Evolutionary conservation across 495 filamentous ascomycete genomes (phyloP).

Genomic region (Diplogelasinospora grovesii): DNA sequence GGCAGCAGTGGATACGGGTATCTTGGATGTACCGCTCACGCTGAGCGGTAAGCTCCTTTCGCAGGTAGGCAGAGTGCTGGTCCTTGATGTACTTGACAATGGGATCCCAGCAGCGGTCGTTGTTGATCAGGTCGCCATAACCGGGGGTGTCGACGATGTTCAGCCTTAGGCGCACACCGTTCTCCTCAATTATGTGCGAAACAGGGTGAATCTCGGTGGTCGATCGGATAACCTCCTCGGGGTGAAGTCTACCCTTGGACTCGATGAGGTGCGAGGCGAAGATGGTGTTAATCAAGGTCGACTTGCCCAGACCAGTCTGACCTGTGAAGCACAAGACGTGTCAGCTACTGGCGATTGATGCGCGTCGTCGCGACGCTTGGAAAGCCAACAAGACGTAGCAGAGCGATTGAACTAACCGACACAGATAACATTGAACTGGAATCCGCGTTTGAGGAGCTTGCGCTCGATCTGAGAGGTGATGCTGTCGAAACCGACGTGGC

Average conservation of each 20-base stretch:
- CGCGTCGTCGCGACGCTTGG: too few species aligned
- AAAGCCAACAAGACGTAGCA: constrained; percentile 1
- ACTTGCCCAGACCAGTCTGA: constrained; percentile 98
- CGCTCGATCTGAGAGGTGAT: constrained; percentile 97
- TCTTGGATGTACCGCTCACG: constrained; percentile 99
- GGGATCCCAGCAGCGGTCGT: constrained; percentile 97
- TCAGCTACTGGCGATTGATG: too few species aligned
- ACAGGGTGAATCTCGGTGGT: constrained; percentile 98
- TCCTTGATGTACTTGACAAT: constrained; percentile 99
- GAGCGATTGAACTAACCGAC: constrained; percentile 65
- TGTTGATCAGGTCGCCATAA: constrained; percentile 98
- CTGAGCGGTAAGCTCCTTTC: constrained; percentile 99
- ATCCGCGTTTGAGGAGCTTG: constrained; percentile 98
- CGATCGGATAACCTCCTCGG: constrained; percentile 84
- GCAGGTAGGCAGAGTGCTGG: constrained; percentile 98
- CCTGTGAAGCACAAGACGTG: constrained; percentile 50
- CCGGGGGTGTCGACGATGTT: constrained; percentile 98
- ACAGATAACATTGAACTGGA: constrained; percentile 99
- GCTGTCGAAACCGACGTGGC: constrained; percentile 99
- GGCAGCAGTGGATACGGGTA: constrained; percentile 97
- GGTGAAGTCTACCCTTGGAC: constrained; percentile 88
- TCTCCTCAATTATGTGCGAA: constrained; percentile 99
- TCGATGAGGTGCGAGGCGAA: constrained; percentile 99
- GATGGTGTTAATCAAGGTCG: constrained; percentile 99
- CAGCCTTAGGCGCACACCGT: constrained; percentile 91